Percentiles rank a stretch among this genome's conserved stretches.
These are phyloP conservation scores for Helminthosporium solani DNA, from an alignment of 2,329 filamentous ascomycete genomes.

Conservation along the genomic window DNA sequence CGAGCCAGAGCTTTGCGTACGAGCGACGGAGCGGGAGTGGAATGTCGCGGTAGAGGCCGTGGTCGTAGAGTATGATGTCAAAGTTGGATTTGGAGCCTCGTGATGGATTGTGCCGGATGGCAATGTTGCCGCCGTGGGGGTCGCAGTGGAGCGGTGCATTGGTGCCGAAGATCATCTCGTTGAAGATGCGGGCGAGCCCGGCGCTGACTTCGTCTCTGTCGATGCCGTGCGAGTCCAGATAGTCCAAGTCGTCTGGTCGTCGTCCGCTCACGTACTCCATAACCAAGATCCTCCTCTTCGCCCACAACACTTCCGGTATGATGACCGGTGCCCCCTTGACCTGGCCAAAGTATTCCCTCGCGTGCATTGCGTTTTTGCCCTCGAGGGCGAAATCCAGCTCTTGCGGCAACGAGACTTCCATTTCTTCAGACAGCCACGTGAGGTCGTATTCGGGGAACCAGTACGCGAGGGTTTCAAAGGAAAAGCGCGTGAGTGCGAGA, in stretches of 20 bases:
- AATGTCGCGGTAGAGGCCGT: slow-evolving; percentile 94
- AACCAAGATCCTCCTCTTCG: slow-evolving; percentile 82
- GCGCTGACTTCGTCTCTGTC: slow-evolving; percentile 95
- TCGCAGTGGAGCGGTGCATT: slow-evolving; percentile 92
- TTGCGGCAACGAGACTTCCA: slow-evolving; percentile 85
- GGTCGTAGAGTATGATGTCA: slow-evolving; percentile 93
- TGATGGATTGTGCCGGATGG: slow-evolving; percentile 73
- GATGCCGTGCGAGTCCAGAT: slow-evolving; percentile 81
- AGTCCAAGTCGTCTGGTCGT: slow-evolving; percentile 85
- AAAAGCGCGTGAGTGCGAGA: slow-evolving; percentile 80
- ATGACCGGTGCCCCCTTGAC: slow-evolving; percentile 77
- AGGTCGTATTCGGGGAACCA: slow-evolving; percentile 98
- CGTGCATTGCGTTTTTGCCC: slow-evolving; percentile 77
- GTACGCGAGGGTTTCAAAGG: slow-evolving; percentile 82
- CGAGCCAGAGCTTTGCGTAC: slow-evolving; percentile 97
- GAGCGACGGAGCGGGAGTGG: slow-evolving; percentile 73
- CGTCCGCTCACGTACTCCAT: slow-evolving; percentile 91
- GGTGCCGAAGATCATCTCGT: slow-evolving; percentile 97
- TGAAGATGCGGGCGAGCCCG: slow-evolving; percentile 87
- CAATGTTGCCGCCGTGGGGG: slow-evolving; percentile 93
- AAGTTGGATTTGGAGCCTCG: slow-evolving; percentile 70
- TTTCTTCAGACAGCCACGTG: slow-evolving; percentile 91
- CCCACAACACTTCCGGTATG: slow-evolving; percentile 87
- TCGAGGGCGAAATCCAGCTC: slow-evolving; percentile 89
- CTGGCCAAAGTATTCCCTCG: slow-evolving; percentile 76